These are phyloP conservation scores for Phytomonas francai DNA, from an alignment of 208 protist genomes.

Conservation along the genomic window DNA sequence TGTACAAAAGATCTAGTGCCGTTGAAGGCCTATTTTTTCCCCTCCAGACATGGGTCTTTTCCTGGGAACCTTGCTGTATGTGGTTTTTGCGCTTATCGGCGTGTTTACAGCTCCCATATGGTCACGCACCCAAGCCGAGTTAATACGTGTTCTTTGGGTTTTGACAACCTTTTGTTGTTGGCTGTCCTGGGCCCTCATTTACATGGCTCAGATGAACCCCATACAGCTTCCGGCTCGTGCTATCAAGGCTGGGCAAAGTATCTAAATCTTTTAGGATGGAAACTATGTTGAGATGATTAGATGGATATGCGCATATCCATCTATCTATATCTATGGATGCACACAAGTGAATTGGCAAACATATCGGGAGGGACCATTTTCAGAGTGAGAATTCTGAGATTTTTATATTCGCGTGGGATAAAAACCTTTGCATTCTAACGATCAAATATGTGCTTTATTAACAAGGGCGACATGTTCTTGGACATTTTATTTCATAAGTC, in stretches of 20 bases:
- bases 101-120: constrained; percentile 56
- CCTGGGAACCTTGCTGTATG: constrained; percentile 69
- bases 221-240: constrained; percentile 80
- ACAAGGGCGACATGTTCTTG: not conserved
- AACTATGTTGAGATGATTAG: not conserved
- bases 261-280: not conserved
- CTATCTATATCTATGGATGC: not conserved
- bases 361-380: not conserved
- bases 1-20: not conserved
- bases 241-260: constrained; percentile 56
- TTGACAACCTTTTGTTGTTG: constrained; percentile 86
- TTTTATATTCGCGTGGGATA: not conserved
- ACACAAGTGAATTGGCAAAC: not conserved
- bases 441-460: not conserved
- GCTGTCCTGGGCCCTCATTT: constrained; percentile 89
- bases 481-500: not conserved
- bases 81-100: constrained; percentile 39
- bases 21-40: not conserved
- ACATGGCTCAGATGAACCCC: constrained; percentile 91
- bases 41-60: constrained; percentile 57
- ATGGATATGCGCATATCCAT: not conserved
- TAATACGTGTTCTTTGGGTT: constrained; percentile 64
- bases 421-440: not conserved
- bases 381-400: not conserved
- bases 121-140: constrained; percentile 77